Conservation (phyloP, 805 yeast genomes). For the Wickerhamiella occidentalis region DNA sequence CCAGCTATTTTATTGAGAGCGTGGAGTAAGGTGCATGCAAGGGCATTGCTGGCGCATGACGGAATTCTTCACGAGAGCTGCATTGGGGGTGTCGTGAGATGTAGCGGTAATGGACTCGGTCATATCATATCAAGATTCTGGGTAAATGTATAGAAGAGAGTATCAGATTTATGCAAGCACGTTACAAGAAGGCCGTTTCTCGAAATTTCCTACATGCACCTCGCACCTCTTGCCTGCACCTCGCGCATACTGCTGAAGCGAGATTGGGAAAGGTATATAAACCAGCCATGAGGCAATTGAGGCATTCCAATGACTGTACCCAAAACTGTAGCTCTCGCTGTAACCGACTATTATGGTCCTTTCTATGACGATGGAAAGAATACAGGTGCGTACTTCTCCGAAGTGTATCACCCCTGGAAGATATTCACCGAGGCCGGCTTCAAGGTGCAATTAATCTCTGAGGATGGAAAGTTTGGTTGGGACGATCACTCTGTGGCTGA, state of each 20-base stretch:
- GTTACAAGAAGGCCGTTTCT: too few relatives aligned
- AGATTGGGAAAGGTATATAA: background rate
- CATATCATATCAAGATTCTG: too few relatives aligned
- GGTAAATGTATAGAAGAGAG: too few relatives aligned
- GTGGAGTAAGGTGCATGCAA: background rate
- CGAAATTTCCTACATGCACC: too few relatives aligned
- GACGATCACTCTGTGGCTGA: conserved; percentile 43
- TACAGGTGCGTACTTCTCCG: conserved; percentile 48
- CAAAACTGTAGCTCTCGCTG: conserved; percentile 19
- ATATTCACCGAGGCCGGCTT: conserved; percentile 37
- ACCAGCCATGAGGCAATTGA: too few relatives aligned
- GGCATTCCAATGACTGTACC: too few relatives aligned
- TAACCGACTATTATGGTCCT: conserved; percentile 21
- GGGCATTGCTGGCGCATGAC: background rate
- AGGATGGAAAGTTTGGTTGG: conserved; percentile 43
- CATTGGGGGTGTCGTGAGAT: too few relatives aligned
- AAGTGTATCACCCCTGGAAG: conserved; percentile 48
- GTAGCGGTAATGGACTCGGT: too few relatives aligned
- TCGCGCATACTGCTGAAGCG: background rate
- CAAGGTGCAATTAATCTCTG: conserved; percentile 46
- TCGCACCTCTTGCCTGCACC: too few relatives aligned
- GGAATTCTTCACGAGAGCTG: too few relatives aligned
- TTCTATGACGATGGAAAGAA: conserved; percentile 48
- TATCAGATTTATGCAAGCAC: too few relatives aligned
- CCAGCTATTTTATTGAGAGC: too few relatives aligned